These are phyloP conservation scores for Tolypocladium endophyticum DNA, from an alignment of 2,329 filamentous ascomycete genomes.

Conservation along the genomic window DNA sequence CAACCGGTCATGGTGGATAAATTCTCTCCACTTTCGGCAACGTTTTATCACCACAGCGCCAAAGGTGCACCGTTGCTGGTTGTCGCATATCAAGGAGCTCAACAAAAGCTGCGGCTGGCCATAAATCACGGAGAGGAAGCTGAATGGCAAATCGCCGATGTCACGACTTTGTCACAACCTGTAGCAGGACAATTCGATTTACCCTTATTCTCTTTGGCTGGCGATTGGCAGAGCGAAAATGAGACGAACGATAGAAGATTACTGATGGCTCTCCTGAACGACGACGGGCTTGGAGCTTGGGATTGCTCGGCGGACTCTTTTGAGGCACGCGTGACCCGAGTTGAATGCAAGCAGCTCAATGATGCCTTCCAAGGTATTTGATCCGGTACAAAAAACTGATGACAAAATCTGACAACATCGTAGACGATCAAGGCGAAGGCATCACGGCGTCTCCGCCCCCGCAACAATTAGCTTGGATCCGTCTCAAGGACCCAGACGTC, in stretches of 20 bases:
- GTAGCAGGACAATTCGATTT: constrained; percentile 5
- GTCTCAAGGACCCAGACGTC: not conserved
- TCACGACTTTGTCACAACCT: constrained; percentile 4
- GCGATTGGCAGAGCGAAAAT: constrained; percentile 6
- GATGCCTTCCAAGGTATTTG: constrained; percentile 6
- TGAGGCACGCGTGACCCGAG: constrained; percentile 3
- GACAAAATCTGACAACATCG: not conserved
- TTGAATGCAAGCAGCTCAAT: constrained; percentile 6
- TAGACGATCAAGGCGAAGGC: constrained; percentile 5
- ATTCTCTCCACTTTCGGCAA: constrained; percentile 8
- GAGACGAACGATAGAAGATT: constrained; percentile 1
- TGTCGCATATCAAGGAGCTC: constrained; percentile 7
- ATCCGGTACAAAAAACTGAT: no score
- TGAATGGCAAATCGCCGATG: constrained; percentile 6
- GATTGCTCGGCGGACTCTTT: constrained; percentile 9
- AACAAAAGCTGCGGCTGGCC: constrained; percentile 8
- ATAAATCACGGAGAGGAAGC: constrained; percentile 4
- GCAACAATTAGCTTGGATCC: constrained; percentile 9
- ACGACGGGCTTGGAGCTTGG: constrained; percentile 7
- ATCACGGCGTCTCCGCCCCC: constrained; percentile 1
- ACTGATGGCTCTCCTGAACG: constrained; percentile 8
- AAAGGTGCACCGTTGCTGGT: constrained; percentile 4
- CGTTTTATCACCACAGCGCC: constrained; percentile 8
- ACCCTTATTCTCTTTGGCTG: constrained; percentile 9
- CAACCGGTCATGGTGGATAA: constrained; percentile 1